A percentile compares a stretch with the other conserved stretches of the same genome.
phyloP scores from a whole-genome alignment of 148 eudicot species.

The Vaccinium vitisidaea region DNA sequence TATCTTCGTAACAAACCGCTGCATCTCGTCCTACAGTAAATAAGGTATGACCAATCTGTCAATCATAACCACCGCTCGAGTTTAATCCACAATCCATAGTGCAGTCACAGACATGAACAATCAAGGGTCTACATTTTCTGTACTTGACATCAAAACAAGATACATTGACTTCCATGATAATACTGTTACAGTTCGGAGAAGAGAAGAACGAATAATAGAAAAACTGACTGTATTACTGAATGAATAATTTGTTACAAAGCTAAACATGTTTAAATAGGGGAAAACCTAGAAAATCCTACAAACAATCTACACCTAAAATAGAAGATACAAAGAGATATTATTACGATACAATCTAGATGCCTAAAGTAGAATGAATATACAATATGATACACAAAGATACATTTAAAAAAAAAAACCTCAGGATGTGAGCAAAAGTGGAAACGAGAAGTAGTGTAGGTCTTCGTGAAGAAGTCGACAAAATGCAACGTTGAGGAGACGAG shows the following conservation, averaged over 20 bases:
- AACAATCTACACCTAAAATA: no score
- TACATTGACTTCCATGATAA: not conserved
- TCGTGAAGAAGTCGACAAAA: not conserved
- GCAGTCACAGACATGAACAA: not conserved
- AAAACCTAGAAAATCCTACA: no score
- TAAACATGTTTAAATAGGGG: no score
- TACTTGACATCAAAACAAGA: not conserved
- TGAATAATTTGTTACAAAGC: no score
- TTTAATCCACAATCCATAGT: not conserved
- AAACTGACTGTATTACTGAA: no score
- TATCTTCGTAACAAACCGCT: slow-evolving; percentile 78
- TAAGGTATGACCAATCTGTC: not conserved
- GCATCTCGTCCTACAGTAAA: slow-evolving; percentile 86
- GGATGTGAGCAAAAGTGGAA: no score
- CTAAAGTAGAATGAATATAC: no score
- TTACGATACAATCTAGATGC: no score
- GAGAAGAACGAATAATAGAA: no score
- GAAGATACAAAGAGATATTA: no score
- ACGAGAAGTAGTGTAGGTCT: not conserved
- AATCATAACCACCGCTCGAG: slow-evolving; percentile 4
- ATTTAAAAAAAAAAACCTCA: no score
- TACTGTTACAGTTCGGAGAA: not conserved
- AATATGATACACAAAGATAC: no score
- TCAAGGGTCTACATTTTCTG: not conserved
- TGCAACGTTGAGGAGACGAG: not conserved